These are phyloP conservation scores for Leptographium lundbergii DNA, from an alignment of 2,329 filamentous ascomycete genomes.

Conservation along the genomic window DNA sequence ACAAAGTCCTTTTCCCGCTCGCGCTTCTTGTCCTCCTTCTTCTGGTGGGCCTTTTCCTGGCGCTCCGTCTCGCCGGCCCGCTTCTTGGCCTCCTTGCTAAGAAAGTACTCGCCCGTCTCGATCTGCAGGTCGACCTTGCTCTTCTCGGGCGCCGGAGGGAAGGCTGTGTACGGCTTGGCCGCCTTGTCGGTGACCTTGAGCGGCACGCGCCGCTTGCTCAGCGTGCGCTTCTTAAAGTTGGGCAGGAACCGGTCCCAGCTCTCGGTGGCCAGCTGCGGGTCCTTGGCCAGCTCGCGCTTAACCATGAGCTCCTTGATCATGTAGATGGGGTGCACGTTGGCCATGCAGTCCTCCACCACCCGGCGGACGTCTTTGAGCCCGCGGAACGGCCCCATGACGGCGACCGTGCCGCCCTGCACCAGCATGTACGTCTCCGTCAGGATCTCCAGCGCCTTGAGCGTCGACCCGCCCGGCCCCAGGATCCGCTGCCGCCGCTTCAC, in stretches of 20 bases:
- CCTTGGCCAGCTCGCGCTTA: slow-evolving; percentile 68
- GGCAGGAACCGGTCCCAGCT: slow-evolving; percentile 94
- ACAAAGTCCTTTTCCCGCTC: slow-evolving; percentile 79
- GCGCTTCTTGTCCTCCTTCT: slow-evolving; percentile 78
- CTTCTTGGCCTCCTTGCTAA: slow-evolving; percentile 87
- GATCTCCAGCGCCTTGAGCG: slow-evolving; percentile 85
- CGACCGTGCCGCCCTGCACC: slow-evolving; percentile 90
- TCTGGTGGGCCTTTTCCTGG: slow-evolving; percentile 71
- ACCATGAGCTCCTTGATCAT: slow-evolving; percentile 65
- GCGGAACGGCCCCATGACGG: slow-evolving; percentile 83
- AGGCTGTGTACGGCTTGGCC: slow-evolving; percentile 93
- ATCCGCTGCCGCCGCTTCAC: slow-evolving; percentile 90
- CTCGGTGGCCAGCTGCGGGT: slow-evolving; percentile 70
- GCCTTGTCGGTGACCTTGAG: slow-evolving; percentile 82
- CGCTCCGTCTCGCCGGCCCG: slow-evolving; percentile 66
- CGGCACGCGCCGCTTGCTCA: slow-evolving; percentile 72
- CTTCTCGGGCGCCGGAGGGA: slow-evolving; percentile 94
- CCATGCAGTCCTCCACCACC: slow-evolving; percentile 91
- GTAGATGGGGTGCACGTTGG: slow-evolving; percentile 94
- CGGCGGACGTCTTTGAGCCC: slow-evolving; percentile 84
- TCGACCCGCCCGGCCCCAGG: slow-evolving; percentile 80
- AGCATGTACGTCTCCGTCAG: slow-evolving; percentile 86
- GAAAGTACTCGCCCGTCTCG: slow-evolving; percentile 93
- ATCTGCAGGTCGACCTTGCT: slow-evolving; percentile 98
- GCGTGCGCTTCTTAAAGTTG: slow-evolving; percentile 88